Base-by-base conservation (phyloP, 441 rosid species). In the Erodium moschatum region DNA sequence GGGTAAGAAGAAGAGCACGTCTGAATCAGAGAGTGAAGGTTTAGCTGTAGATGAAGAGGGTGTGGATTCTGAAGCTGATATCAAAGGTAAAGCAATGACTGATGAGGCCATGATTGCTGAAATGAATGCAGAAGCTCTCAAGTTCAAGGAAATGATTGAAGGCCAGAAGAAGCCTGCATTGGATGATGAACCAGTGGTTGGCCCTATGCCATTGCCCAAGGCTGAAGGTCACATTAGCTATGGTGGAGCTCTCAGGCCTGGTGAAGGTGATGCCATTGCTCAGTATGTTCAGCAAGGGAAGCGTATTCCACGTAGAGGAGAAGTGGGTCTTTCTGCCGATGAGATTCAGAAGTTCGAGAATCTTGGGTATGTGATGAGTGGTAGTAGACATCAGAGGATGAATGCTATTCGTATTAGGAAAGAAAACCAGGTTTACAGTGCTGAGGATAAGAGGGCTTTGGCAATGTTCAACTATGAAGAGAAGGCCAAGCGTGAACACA, bases 301-400 rank as follows among this genome's bases (percentile, higher is more conserved):
- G 77, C 95, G 97, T 85, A 92, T 92, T 60, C 98, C 97, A 0
- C 89, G 95, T 63, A 89, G 98, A 89, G 98, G 98, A 72, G 98
- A 93, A 85, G 98, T 93, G 82, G 97, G 97, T 85, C 87, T 93
- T 46, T 87, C 91, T 19, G 97, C 97, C 0, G 98, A 93, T 6
- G 97, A 90, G 82, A 93, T 93, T 83, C 84, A 79, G 68, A 93
- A 85, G 79, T 90, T 87, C 70, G 97, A 93, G 85, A n/a, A 48
- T 76, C 96, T 93, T 79, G 97, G 97, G 69, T 89, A 86, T 78
- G 98, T 93, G 74, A 93, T 90, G 98, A 93, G 98, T 84, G 98
- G 97, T 69, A 86, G 96, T 71, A 89, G 98, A 76, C 98, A 92
- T 69, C 96, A 89, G 77, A 89, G 97, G 81, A 92, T 90, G 97